Percentiles rank a stretch among this genome's conserved stretches.
Conservation (phyloP, 169 alveolate species). For the Plasmodium chabaudi region DNA sequence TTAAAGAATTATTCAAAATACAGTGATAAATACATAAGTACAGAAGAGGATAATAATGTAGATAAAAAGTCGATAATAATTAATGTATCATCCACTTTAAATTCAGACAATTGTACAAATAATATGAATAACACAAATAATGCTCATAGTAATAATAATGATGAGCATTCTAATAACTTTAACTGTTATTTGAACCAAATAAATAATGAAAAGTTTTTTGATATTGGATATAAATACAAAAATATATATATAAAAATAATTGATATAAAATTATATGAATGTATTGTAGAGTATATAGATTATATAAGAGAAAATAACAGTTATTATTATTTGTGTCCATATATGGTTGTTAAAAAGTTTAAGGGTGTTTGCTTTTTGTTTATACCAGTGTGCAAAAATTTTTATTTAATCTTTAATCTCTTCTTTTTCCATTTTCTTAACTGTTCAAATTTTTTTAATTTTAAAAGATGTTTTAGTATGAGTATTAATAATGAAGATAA, state of each 20-base stretch:
- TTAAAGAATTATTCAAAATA: constrained; percentile 20
- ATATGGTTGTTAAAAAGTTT: constrained; percentile 52
- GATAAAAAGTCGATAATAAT: constrained; percentile 48
- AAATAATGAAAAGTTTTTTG: constrained; percentile 33
- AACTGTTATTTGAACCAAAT: constrained; percentile 11
- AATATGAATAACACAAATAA: constrained; percentile 17
- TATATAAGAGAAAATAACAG: constrained; percentile 70
- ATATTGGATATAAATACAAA: constrained; percentile 62
- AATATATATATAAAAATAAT: constrained; percentile 73
- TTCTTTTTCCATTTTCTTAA: constrained; percentile 57
- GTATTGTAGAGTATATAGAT: constrained; percentile 28
- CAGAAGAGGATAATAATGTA: constrained; percentile 55
- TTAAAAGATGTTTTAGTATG: constrained; percentile 47
- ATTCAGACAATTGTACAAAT: constrained; percentile 51
- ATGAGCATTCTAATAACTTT: constrained; percentile 8
- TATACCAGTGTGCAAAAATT: constrained; percentile 63
- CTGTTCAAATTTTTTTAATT: constrained; percentile 66
- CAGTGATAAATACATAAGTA: constrained; percentile 31
- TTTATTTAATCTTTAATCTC: constrained; percentile 59
- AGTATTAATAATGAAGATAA: constrained; percentile 43
- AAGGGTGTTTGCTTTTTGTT: constrained; percentile 35
- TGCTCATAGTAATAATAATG: constrained; percentile 16
- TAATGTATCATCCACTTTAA: constrained; percentile 55
- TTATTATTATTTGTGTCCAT: constrained; percentile 51
- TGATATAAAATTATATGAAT: constrained; percentile 60